Evolutionary conservation across 257 asterid species (phyloP).

Genomic region (Penstemon davidsonii): DNA sequence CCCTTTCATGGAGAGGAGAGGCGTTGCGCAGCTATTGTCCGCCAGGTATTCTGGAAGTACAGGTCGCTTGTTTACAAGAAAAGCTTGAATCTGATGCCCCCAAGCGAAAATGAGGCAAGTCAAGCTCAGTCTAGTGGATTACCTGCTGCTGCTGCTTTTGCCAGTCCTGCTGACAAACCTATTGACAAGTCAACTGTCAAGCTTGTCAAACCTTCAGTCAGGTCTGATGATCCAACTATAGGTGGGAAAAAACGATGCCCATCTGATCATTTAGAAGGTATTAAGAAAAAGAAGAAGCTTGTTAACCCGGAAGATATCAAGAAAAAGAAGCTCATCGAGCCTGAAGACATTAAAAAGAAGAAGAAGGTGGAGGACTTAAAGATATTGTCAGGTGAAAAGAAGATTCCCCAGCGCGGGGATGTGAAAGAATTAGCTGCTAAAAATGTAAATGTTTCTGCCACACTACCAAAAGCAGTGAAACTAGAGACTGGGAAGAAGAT

Average conservation of each 20-base stretch:
- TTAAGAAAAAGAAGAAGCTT: constrained; percentile 52
- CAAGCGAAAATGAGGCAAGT: constrained; percentile 47
- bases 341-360: constrained; percentile 37
- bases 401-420: constrained; percentile 42
- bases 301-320: constrained; percentile 45
- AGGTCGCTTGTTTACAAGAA: constrained; percentile 83
- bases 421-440: constrained; percentile 38
- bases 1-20: constrained; percentile 57
- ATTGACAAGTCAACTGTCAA: constrained; percentile 42
- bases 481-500: constrained; percentile 51
- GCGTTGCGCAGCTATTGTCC: constrained; percentile 37
- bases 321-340: constrained; percentile 31
- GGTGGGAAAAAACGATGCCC: constrained; percentile 77
- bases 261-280: constrained; percentile 62
- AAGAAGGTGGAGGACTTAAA: constrained; percentile 42
- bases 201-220: constrained; percentile 47
- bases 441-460: constrained; percentile 17
- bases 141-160: constrained; percentile 27
- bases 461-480: constrained; percentile 40
- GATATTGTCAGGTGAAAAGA: constrained; percentile 49
- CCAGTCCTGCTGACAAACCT: constrained; percentile 34
- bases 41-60: constrained; percentile 54
- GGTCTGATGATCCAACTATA: constrained; percentile 68
- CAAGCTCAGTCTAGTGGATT: constrained; percentile 36
- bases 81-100: constrained; percentile 50